These are phyloP conservation scores for Aphanomyces cochlioides DNA, from an alignment of 352 stramenopile species.

Conservation along the genomic window DNA sequence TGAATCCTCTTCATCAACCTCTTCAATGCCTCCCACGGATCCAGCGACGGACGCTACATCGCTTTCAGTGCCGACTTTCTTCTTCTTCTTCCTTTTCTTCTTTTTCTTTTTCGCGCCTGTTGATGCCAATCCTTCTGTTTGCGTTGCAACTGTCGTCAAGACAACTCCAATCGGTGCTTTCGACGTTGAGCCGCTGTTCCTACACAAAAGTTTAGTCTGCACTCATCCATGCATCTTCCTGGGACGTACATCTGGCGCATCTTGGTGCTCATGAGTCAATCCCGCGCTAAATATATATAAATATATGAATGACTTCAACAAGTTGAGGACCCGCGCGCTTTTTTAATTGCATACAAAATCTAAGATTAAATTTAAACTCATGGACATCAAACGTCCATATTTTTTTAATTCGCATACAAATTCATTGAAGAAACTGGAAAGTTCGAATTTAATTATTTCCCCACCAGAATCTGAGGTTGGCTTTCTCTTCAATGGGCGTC, in stretches of 20 bases:
- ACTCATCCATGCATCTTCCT: background rate
- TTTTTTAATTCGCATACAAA: too few relatives aligned
- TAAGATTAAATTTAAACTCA: background rate
- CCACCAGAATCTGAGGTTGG: too few relatives aligned
- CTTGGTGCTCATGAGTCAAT: slow-evolving; percentile 9
- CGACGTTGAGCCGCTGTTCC: background rate
- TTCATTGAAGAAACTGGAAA: too few relatives aligned
- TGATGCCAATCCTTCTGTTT: background rate
- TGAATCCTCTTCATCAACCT: slow-evolving; percentile 21
- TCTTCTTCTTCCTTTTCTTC: slow-evolving; percentile 36
- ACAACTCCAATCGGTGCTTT: background rate
- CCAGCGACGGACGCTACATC: slow-evolving; percentile 17
- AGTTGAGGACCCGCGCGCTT: background rate
- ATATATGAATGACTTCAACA: slow-evolving; percentile 8
- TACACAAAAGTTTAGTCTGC: background rate
- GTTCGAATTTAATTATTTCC: too few relatives aligned
- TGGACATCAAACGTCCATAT: too few relatives aligned
- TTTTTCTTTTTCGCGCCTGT: slow-evolving; percentile 33
- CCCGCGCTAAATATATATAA: background rate
- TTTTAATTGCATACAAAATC: slow-evolving; percentile 12
- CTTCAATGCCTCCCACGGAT: slow-evolving; percentile 23
- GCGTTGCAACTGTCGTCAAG: background rate
- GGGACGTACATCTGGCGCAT: background rate
- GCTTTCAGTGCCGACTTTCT: slow-evolving; percentile 12
- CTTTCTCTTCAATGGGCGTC: too few relatives aligned